These are phyloP conservation scores for Phaffia australis DNA, from an alignment of 768 basidiomycete genomes.

Conservation along the genomic window DNA sequence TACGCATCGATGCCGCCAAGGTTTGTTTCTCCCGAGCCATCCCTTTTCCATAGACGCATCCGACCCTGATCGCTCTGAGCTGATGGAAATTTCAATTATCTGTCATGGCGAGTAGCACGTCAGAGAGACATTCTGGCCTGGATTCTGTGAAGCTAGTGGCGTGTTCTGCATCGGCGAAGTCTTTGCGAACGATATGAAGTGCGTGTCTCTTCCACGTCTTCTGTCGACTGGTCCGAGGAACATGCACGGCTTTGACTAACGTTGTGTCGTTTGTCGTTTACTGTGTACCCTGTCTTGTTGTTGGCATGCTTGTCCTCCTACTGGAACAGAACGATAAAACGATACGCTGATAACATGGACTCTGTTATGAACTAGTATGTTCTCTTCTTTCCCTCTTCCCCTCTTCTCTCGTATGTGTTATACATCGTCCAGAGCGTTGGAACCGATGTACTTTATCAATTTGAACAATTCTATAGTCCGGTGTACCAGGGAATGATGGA, in stretches of 20 bases:
- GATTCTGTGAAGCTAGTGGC: constrained; percentile 60
- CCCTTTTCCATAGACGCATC: neutral
- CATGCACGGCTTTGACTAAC: too few species aligned
- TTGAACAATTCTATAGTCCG: too few species aligned
- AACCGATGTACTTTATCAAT: neutral
- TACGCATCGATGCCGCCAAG: constrained; percentile 48
- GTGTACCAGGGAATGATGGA: constrained; percentile 53
- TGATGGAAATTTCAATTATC: too few species aligned
- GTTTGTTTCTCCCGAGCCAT: neutral
- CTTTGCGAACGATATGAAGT: constrained; percentile 28
- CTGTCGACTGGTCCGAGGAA: neutral
- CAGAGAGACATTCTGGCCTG: constrained; percentile 62
- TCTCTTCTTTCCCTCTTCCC: neutral
- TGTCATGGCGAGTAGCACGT: too few species aligned
- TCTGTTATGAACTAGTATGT: constrained; percentile 20
- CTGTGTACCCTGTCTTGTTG: neutral
- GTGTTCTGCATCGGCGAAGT: constrained; percentile 84
- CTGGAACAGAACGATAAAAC: constrained; percentile 10
- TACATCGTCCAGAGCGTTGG: neutral
- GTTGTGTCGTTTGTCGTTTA: neutral
- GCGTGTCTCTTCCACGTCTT: neutral
- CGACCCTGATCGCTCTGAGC: too few species aligned
- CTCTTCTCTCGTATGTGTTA: neutral
- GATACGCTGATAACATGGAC: constrained; percentile 24
- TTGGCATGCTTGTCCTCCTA: neutral